Evolutionary conservation across 2,329 filamentous ascomycete species (phyloP).

Genomic region (Colletotrichum endophyticum): DNA sequence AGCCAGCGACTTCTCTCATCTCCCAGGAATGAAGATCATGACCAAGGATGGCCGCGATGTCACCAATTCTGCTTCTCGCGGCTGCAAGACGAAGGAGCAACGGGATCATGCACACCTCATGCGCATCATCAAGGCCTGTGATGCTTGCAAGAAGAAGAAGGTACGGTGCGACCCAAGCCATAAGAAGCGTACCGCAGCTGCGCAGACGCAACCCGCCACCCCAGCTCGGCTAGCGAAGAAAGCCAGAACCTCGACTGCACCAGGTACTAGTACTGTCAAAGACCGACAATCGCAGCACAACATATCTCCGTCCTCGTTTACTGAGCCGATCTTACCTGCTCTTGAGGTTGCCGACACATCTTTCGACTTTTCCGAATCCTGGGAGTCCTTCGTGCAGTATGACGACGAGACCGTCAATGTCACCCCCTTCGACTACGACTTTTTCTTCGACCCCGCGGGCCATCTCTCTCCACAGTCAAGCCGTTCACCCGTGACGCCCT

Average conservation of each 20-base stretch:
- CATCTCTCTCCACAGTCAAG: constrained; percentile 43
- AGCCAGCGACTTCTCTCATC: constrained; percentile 51
- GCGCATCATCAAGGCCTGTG: constrained; percentile 72
- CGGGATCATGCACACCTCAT: constrained; percentile 70
- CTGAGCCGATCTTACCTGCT: constrained; percentile 21
- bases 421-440: constrained; percentile 47
- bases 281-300: not conserved
- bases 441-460: constrained; percentile 47
- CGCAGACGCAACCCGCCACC: constrained; percentile 33
- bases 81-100: constrained; percentile 72
- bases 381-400: constrained; percentile 53
- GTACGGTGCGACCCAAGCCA: constrained; percentile 66
- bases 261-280: constrained; percentile 8
- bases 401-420: constrained; percentile 39
- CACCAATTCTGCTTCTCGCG: constrained; percentile 65
- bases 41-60: constrained; percentile 68
- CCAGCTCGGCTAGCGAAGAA: constrained; percentile 46
- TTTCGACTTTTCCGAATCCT: constrained; percentile 31
- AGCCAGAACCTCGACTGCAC: constrained; percentile 33
- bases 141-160: constrained; percentile 67
- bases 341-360: constrained; percentile 22
- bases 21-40: constrained; percentile 71
- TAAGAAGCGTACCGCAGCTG: constrained; percentile 47
- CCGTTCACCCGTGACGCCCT: constrained; percentile 36
- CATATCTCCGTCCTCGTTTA: constrained; percentile 8